Evolutionary conservation across 768 basidiomycete species (phyloP), one percentile per base, ranked within the genome.

Genomic region (Hygrophorus pudorinus): DNA sequence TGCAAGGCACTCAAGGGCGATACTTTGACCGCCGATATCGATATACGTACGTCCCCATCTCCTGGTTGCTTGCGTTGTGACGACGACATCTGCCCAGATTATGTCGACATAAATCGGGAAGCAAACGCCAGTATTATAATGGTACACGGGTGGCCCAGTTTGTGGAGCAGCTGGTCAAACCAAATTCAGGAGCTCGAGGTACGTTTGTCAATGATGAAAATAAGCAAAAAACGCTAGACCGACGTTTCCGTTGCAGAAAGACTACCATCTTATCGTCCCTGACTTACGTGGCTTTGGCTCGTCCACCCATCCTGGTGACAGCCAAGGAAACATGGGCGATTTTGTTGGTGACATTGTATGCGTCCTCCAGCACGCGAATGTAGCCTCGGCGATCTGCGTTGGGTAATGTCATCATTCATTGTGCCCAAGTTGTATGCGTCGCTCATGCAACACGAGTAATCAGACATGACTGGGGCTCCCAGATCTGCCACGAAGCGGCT

Each of bases 401-500:
- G 85, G 85, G 82, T 81, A 49, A 24, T 67, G 50, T 7, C 29
- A 10, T 7, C 16, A 36, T 38, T 44, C 32, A 20, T 41, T 9
- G 5, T 3, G 7, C 3, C 39, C 21, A 36, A 28, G 33, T 33
- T 17, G 21, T 41, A 42, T 41, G 14, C 48, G 21, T 20, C 13
- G 7, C 18, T 30, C 2, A 20, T 36, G 13, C 16, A 24, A 17
- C 8, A 6, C 32, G 11, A 20, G 14, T 5, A 17, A 38, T 12
- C 28, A 83, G 82, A 10, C 85, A 87, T 52, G 85, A 87, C 48
- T 87, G 85, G 85, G 85, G 85, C 31, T 65, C 80, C 1, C 67
- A 72, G 42, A 47, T 76, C 2, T 85, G 84, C 49, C 81, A 78
- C 51, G 80, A 85, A 56, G 76, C 79, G 9, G 81, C 78, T 1